Percentiles rank a stretch among this genome's conserved stretches.
Conservation (phyloP, 108 stramenopile species). For the Skeletonema grethae region DNA sequence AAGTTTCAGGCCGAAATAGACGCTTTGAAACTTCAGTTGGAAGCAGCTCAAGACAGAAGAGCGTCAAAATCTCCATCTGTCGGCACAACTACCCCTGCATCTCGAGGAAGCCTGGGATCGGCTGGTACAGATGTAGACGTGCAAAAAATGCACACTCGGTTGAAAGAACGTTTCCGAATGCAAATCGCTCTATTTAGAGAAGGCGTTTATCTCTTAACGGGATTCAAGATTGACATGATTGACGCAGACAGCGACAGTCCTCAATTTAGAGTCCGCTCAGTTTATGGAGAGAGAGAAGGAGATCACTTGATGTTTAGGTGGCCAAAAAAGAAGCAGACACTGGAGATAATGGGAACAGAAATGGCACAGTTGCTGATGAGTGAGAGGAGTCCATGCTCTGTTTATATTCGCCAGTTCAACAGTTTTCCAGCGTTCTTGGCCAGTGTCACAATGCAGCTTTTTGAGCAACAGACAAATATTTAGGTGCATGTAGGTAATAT, state of each 20-base stretch:
- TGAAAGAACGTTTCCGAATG: constrained; percentile 91
- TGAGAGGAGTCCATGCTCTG: constrained; percentile 51
- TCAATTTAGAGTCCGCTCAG: constrained; percentile 86
- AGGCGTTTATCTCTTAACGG: constrained; percentile 92
- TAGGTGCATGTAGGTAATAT: background rate
- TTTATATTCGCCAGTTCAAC: constrained; percentile 84
- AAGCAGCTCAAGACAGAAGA: constrained; percentile 33
- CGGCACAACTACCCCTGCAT: constrained; percentile 25
- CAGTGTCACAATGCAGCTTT: constrained; percentile 79
- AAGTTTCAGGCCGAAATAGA: constrained; percentile 66
- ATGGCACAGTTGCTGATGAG: constrained; percentile 74
- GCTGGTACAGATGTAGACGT: constrained; percentile 61
- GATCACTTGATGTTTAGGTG: constrained; percentile 91
- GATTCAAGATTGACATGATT: constrained; percentile 93
- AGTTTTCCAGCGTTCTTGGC: constrained; percentile 95
- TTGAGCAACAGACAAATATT: constrained; percentile 90
- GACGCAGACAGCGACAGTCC: constrained; percentile 58
- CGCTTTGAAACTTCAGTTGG: constrained; percentile 58
- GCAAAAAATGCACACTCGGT: constrained; percentile 85
- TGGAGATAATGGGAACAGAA: constrained; percentile 87
- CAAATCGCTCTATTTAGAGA: constrained; percentile 90
- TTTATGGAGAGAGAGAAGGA: constrained; percentile 90
- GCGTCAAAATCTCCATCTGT: constrained; percentile 2
- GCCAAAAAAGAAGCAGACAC: constrained; percentile 58
- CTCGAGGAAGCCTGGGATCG: constrained; percentile 37